Evolutionary conservation across 78 protist genomes (phyloP), one percentile per base, ranked within the genome.

Genomic region (Pigoraptor vietnamica): DNA sequence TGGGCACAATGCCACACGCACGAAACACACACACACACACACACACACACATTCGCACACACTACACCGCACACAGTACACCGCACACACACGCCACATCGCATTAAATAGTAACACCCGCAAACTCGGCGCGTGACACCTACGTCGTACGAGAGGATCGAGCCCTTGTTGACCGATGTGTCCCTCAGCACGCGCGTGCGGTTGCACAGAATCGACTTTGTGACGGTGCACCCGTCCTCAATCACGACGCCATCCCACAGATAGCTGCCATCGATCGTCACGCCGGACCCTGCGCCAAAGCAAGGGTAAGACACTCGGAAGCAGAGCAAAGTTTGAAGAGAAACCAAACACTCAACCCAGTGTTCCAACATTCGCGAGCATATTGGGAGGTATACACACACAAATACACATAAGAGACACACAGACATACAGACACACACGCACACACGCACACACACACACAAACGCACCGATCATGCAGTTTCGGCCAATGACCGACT

Each of bases 401-500:
- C n/a, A 21, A 29, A 29, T 29, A 14, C 67, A 48, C 67, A 48
- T 14, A 48, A 21, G 67, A 14, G 29, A 48, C 67, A 48, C 67
- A 48, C 67, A 48, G 29, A 48, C 67, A 48, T 14, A 48, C 67
- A 48, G 29, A 48, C 14, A 48, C 67, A 48, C 67, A 48, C 67
- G 14, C 29, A 48, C 67, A n/a, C n/a, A n/a, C n/a, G n/a, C n/a
- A n/a, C n/a, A n/a, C 67, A 83, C 87, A 83, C 1, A 25, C 23
- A 23, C 2, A 24, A 1, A 24, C 83, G 90, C 83, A 25, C 97
- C 97, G 40, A 96, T 95, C 33, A 23, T 32, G 40, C 94, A 92
- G 91, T 94, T 95, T 33, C 93, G 29, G 23, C 98, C 98, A 23
- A 96, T 91, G 38, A 94, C 89, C 1, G 95, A 93, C 32, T 37